phyloP scores from a whole-genome alignment of 2,329 filamentous ascomycete genomes.

The Clarireedia monteithiana region DNA sequence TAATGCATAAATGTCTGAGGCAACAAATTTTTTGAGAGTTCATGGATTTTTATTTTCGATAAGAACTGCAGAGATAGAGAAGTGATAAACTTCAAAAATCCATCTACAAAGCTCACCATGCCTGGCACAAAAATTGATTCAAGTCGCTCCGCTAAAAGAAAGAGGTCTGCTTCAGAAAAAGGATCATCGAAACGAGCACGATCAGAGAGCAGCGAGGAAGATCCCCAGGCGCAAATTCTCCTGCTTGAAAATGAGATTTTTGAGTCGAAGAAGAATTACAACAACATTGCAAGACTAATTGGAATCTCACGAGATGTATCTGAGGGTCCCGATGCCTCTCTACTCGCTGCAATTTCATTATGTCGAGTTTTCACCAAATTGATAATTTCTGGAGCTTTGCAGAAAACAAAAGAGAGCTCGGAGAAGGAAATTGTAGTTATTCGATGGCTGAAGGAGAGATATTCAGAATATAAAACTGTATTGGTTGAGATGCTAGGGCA shows the following conservation, averaged over 20 bases:
- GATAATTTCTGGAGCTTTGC: conserved; percentile 64
- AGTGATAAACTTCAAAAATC: not conserved
- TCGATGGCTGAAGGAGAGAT: conserved; percentile 69
- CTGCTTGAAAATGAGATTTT: conserved; percentile 73
- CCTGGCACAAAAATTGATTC: conserved; percentile 14
- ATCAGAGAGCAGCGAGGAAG: conserved; percentile 38
- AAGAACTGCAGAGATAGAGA: not conserved
- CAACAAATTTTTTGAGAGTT: not conserved
- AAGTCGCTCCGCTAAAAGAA: conserved; percentile 32
- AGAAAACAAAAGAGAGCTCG: conserved; percentile 53
- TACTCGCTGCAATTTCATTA: conserved; percentile 69
- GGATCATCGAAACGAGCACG: conserved; percentile 37
- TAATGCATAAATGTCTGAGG: not conserved
- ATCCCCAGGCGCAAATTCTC: conserved; percentile 59
- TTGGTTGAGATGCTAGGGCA: conserved; percentile 54
- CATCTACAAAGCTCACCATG: conserved; percentile 19
- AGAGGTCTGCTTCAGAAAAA: conserved; percentile 43
- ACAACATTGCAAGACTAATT: conserved; percentile 74
- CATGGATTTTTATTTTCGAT: conserved; percentile 5
- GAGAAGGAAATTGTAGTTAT: conserved; percentile 70
- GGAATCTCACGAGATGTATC: conserved; percentile 46
- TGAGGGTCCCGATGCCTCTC: conserved; percentile 45
- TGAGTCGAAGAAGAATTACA: conserved; percentile 84
- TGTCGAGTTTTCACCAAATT: conserved; percentile 82
- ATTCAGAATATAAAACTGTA: conserved; percentile 60